These are phyloP conservation scores for Aureobasidium zeae DNA, from an alignment of 2,329 filamentous ascomycete species.

Conservation along the genomic window DNA sequence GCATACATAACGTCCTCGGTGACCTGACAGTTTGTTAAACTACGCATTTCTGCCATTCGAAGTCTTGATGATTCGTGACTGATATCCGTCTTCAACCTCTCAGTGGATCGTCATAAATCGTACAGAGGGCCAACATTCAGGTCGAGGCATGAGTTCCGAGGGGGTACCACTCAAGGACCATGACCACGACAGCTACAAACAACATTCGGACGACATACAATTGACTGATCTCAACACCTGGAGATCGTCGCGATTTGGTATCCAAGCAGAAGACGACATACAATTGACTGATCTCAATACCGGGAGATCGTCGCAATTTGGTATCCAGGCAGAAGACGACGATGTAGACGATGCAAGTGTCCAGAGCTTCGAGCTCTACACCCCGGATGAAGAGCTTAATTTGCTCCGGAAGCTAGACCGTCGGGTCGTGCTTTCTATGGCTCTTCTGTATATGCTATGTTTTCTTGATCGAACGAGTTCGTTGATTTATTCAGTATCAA, in stretches of 20 bases:
- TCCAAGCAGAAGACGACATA: not conserved
- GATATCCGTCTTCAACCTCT: too few species aligned
- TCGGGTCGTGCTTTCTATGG: slow-evolving; percentile 69
- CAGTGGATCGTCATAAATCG: not conserved
- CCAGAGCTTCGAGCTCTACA: slow-evolving; percentile 37
- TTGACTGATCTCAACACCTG: not conserved
- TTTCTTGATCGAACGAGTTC: slow-evolving; percentile 80
- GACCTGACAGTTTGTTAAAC: too few species aligned
- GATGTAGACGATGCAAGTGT: not conserved
- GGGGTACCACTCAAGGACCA: not conserved
- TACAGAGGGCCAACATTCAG: not conserved
- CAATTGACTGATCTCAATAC: not conserved
- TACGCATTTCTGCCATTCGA: too few species aligned
- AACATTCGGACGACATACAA: not conserved
- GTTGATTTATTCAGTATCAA: slow-evolving; percentile 14
- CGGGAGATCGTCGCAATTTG: not conserved
- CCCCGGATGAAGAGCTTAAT: slow-evolving; percentile 59
- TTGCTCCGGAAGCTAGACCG: slow-evolving; percentile 67
- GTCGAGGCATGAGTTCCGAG: not conserved
- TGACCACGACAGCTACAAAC: not conserved
- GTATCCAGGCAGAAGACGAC: not conserved
- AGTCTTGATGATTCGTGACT: too few species aligned
- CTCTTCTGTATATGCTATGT: slow-evolving; percentile 71
- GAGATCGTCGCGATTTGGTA: not conserved
- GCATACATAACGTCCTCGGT: too few species aligned